A percentile compares a stretch with the other conserved stretches of the same genome.
These are phyloP conservation scores for Myxozyma udenii DNA, from an alignment of 805 yeast genomes.

Conservation along the genomic window DNA sequence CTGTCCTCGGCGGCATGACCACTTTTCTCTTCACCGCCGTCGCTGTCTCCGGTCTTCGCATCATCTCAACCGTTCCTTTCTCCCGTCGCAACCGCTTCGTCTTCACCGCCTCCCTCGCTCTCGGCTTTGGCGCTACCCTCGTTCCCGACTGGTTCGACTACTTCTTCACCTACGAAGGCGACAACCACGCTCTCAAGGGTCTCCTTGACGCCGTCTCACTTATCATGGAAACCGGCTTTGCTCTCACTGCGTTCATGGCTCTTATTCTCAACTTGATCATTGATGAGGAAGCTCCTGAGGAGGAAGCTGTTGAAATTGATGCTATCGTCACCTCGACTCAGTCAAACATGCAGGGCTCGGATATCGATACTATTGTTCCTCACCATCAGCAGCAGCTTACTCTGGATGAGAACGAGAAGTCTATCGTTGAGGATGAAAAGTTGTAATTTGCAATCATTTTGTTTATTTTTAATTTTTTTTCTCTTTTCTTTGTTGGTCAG, in stretches of 20 bases:
- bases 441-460: too few species aligned
- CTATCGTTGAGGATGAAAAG: too few species aligned
- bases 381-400: too few species aligned
- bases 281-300: constrained; percentile 48
- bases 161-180: constrained; percentile 66
- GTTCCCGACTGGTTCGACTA: constrained; percentile 62
- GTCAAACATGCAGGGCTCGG: background rate
- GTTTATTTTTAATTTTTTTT: too few species aligned
- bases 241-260: constrained; percentile 64
- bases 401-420: too few species aligned
- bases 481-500: background rate
- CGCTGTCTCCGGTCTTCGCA: constrained; percentile 69
- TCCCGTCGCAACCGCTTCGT: constrained; percentile 73
- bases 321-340: constrained; percentile 4
- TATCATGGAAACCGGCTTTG: constrained; percentile 71
- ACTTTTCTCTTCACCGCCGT: constrained; percentile 72
- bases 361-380: background rate
- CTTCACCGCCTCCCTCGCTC: constrained; percentile 59
- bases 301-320: constrained; percentile 22
- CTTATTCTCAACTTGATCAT: constrained; percentile 59
- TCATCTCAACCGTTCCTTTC: constrained; percentile 53
- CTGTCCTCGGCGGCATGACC: constrained; percentile 87
- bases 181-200: constrained; percentile 55
- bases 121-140: constrained; percentile 65
- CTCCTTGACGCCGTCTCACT: constrained; percentile 65